These are phyloP conservation scores for Metschnikowia matae DNA, from an alignment of 805 yeast species.

Conservation along the genomic window DNA sequence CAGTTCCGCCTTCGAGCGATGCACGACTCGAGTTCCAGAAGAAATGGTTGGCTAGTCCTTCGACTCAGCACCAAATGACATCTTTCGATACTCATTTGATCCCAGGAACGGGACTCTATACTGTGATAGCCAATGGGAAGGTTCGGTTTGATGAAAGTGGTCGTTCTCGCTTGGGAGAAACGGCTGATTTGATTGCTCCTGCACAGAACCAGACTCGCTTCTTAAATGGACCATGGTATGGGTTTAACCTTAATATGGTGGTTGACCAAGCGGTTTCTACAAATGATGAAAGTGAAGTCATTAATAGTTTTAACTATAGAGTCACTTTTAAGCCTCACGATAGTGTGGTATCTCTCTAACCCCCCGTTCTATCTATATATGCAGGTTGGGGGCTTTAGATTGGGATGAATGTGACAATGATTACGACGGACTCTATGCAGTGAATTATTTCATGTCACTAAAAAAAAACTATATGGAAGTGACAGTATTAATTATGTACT, in stretches of 20 bases:
- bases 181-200: slow-evolving; percentile 45
- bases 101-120: slow-evolving; percentile 56
- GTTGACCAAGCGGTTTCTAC: slow-evolving; percentile 47
- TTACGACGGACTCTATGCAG: too few relatives aligned
- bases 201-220: slow-evolving; percentile 32
- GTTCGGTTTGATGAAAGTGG: slow-evolving; percentile 78
- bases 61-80: slow-evolving; percentile 59
- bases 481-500: too few relatives aligned
- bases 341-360: slow-evolving; percentile 29
- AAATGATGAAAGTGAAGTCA: slow-evolving; percentile 41
- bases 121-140: slow-evolving; percentile 53
- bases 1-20: slow-evolving; percentile 19
- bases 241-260: slow-evolving; percentile 56
- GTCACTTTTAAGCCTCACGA: slow-evolving; percentile 61
- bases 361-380: too few relatives aligned
- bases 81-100: slow-evolving; percentile 63
- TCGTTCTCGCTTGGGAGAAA: slow-evolving; percentile 58
- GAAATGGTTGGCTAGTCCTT: slow-evolving; percentile 53
- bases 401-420: too few relatives aligned
- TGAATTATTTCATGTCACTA: too few relatives aligned
- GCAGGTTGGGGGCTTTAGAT: too few relatives aligned
- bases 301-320: slow-evolving; percentile 62
- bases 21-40: slow-evolving; percentile 51
- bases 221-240: slow-evolving; percentile 68
- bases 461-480: too few relatives aligned